Evolutionary conservation across 805 yeast species (phyloP).

Genomic region (Candida manassasensis): DNA sequence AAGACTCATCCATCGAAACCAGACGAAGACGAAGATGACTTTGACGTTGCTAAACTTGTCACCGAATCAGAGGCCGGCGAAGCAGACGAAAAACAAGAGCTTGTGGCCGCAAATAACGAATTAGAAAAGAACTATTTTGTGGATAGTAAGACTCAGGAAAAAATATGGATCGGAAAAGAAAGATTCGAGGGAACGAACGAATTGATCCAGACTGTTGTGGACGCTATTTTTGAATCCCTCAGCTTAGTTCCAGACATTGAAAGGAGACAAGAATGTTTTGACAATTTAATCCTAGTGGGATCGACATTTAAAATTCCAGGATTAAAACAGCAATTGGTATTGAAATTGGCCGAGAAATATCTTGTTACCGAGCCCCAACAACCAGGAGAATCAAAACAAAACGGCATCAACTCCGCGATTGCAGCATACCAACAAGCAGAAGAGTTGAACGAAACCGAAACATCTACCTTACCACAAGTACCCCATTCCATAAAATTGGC

Average conservation of each 20-base stretch:
- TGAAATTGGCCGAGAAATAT: conserved; percentile 53
- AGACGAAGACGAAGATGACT: conserved; percentile 53
- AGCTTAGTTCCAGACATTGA: conserved; percentile 59
- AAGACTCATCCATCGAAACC: conserved; percentile 16
- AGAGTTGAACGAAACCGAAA: conserved; percentile 24
- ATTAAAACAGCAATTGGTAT: conserved; percentile 62
- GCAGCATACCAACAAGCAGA: conserved; percentile 42
- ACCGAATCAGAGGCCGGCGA: conserved; percentile 41
- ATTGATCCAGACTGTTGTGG: conserved; percentile 52
- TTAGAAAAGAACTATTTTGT: conserved; percentile 66
- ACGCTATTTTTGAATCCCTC: conserved; percentile 49
- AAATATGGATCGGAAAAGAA: conserved; percentile 77
- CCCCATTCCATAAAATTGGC: conserved; percentile 70
- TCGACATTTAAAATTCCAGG: conserved; percentile 74
- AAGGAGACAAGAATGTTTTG: conserved; percentile 79
- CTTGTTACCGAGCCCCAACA: conserved; percentile 35
- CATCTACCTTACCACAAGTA: conserved; percentile 49
- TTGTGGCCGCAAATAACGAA: conserved; percentile 51
- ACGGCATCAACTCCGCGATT: conserved; percentile 35
- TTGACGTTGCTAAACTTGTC: conserved; percentile 87
- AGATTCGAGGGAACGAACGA: conserved; percentile 75
- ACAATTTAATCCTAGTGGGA: conserved; percentile 75
- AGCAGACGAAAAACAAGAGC: conserved; percentile 28
- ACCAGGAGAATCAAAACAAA: conserved; percentile 19
- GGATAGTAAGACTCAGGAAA: conserved; percentile 52